Evolutionary conservation across 2,329 filamentous ascomycete genomes (phyloP).

Genomic region (Trichoderma sp.): DNA sequence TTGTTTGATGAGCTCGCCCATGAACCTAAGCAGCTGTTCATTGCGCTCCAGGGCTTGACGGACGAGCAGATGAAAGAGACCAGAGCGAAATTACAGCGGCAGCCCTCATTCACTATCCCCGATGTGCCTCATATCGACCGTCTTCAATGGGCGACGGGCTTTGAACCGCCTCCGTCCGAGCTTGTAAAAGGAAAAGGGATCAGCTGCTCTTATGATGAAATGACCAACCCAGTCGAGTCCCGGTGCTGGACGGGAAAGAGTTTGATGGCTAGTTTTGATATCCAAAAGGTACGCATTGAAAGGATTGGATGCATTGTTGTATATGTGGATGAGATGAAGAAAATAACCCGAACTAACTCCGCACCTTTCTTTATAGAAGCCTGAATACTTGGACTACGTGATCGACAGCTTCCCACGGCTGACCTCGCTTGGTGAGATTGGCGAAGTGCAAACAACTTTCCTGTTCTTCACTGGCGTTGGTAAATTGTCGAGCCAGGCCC

Average conservation of each 20-base stretch:
- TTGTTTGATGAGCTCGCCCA: conserved; percentile 46
- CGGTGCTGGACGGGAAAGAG: conserved; percentile 46
- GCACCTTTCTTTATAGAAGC: conserved; percentile 33
- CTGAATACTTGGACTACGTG: conserved; percentile 44
- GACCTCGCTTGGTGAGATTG: conserved; percentile 43
- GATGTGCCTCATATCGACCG: conserved; percentile 45
- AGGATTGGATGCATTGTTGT: background rate
- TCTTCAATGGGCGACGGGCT: conserved; percentile 42
- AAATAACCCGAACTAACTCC: background rate
- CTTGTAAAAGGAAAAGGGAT: conserved; percentile 25
- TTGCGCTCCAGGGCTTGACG: conserved; percentile 58
- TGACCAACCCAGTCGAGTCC: conserved; percentile 43
- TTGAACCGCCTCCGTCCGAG: conserved; percentile 42
- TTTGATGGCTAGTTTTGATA: conserved; percentile 45
- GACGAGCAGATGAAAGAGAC: conserved; percentile 45
- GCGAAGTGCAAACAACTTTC: conserved; percentile 56
- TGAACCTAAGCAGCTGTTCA: conserved; percentile 53
- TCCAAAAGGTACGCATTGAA: conserved; percentile 39
- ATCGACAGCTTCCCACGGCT: conserved; percentile 46
- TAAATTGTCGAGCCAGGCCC: conserved; percentile 37
- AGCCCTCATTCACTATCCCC: conserved; percentile 49
- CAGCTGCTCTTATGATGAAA: conserved; percentile 39
- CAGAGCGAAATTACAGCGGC: conserved; percentile 35
- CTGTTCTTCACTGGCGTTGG: conserved; percentile 53
- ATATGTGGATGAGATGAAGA: background rate